A percentile compares a stretch with the other conserved stretches of the same genome.
Evolutionary conservation across 2,329 filamentous ascomycete genomes (phyloP).

Genomic region (Fusarium sp.): DNA sequence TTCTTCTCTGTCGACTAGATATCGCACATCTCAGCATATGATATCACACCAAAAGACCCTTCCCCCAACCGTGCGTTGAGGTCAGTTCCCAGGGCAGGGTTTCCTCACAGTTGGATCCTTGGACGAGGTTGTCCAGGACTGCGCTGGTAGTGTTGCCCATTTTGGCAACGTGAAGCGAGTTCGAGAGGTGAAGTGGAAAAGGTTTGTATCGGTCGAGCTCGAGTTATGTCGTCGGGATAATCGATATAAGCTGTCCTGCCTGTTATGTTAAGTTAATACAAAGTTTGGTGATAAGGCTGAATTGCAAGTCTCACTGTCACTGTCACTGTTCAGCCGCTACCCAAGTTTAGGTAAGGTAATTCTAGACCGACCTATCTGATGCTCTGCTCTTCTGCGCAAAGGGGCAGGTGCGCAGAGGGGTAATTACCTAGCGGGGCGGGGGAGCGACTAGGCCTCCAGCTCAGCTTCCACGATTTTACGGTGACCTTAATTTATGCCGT

Average conservation of each 20-base stretch:
- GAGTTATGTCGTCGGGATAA: not conserved
- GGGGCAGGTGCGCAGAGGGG: conserved; percentile 42
- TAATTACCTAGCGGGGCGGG: conserved; percentile 39
- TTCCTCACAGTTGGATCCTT: conserved; percentile 88
- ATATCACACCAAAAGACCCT: conserved; percentile 8
- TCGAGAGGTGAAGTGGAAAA: not conserved
- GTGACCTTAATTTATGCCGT: conserved; percentile 3
- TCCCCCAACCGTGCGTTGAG: conserved; percentile 16
- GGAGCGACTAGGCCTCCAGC: conserved; percentile 3
- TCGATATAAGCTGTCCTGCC: conserved; percentile 17
- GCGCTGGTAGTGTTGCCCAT: conserved; percentile 78
- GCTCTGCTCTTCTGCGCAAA: conserved; percentile 32
- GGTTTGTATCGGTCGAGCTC: not conserved
- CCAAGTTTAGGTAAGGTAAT: conserved; percentile 35
- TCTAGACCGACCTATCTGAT: conserved; percentile 29
- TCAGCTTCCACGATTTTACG: conserved; percentile 3
- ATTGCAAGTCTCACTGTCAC: conserved; percentile 35
- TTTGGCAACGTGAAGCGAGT: conserved; percentile 32
- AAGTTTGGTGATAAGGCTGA: conserved; percentile 48
- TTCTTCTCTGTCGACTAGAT: conserved; percentile 91
- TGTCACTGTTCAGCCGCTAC: conserved; percentile 18
- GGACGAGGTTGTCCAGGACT: conserved; percentile 95
- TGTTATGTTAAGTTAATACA: conserved; percentile 9
- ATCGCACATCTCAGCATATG: conserved; percentile 31
- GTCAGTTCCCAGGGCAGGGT: conserved; percentile 11